Evolutionary conservation across 1,284 basidiomycete species (phyloP), one percentile per base, ranked within the genome.

Genomic region (Gomphus bonarii): DNA sequence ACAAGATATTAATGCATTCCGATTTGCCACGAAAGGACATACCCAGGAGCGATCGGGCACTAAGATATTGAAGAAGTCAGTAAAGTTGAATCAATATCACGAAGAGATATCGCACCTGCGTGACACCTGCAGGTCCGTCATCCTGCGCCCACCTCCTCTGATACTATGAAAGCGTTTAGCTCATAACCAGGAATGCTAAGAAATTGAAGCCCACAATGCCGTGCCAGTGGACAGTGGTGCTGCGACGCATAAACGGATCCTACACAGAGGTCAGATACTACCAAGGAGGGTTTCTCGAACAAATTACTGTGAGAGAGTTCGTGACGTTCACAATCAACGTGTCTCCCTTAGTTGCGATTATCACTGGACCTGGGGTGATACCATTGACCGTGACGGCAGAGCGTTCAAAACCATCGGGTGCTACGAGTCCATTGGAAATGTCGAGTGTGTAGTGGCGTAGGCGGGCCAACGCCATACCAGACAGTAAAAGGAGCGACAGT

Each of bases 401-500:
- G 53, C 72, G 63, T 25, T 56, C 63, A 57, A 57, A 71, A 18
- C 72, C 72, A 63, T 73, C 72, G 4, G 72, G 70, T 1, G 67
- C 61, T 22, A 72, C 61, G 28, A 58, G 43, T 0, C 49, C 40
- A 53, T 73, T 70, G 11, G 38, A 62, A 12, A 73, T 56, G 11
- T 50, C 14, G 33, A 68, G 47, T 7, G 55, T 46, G 31, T 50
- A 57, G 28, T 42, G 35, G 28, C 55, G 48, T 28, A 36, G 20
- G 18, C 55, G 48, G 25, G 55, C 46, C 7, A 42, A 57, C 6
- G 22, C 55, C 18, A 50, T 31, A 1, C 55, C 48, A 43, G 33
- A 50, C 10, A 57, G 35, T 30, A 48, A 22, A 28, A 57, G 28
- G 22, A 40, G 14, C 22, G 48, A 3, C 14, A 33, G 10, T 7